Evolutionary conservation across 768 basidiomycete genomes (phyloP), one percentile per base, ranked within the genome.

Genomic region (Xerocomellus intermedius): DNA sequence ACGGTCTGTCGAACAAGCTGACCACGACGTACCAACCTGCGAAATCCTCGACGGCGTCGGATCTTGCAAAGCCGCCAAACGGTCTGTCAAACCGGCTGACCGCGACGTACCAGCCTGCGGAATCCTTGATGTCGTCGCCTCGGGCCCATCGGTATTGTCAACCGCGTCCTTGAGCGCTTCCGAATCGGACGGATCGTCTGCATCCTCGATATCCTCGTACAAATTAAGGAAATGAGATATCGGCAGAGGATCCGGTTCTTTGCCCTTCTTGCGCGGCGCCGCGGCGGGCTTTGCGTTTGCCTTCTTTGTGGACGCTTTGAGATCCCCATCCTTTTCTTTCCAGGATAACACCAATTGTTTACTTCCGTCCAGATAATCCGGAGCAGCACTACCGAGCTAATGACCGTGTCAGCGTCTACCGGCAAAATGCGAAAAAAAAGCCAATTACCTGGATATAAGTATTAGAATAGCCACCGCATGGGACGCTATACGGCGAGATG

Each of bases 361-460:
- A 14, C 21, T 10, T 21, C 64, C 62, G 10, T 54, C 30, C 33
- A 66, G 38, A 42, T 65, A 70, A 7, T 66, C 66, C 6, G 45
- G 33, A 17, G 67, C 69, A 10, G 61, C 52, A 43, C 19, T 35
- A 19, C 65, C 64, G 32, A 55, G 52, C 54, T 71, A 47, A 39
- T 12, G 17, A 28, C 32, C n/a, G 19, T 28, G 42, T 61, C 37
- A 65, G 42, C 17, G 14, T 42, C 35, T 21, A 35, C 19, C 16
- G 8, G 21, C 14, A 7, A 45, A 16, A 32, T 16, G 30, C 2
- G 14, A 35, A 26, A 28, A 35, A 44, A 37, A 26, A 2, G 19
- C 0, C 2, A 21, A 65, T 45, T 51, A 84, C 86, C 74, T 78
- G 72, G 33, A 86, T 62, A 57, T 87, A 87, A 1, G 78, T 71